phyloP scores from a whole-genome alignment of 2,329 filamentous ascomycete genomes.

The Pestalotiopsis sp. region DNA sequence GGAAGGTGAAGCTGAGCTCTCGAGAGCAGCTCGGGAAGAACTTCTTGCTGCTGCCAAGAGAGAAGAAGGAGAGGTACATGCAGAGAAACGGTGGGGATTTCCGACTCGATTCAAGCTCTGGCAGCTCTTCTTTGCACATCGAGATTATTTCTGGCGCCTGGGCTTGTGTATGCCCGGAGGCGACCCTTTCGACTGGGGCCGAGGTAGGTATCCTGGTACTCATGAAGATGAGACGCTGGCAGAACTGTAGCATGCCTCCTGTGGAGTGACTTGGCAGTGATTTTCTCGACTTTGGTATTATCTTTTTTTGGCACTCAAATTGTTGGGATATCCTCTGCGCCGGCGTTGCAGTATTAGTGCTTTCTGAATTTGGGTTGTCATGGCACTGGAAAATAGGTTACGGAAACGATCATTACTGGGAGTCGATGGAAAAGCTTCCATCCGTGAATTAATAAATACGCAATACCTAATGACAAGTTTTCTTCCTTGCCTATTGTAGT shows the following conservation, averaged over 20 bases:
- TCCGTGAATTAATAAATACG: too few relatives aligned
- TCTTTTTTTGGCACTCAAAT: neutral
- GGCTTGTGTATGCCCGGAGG: slow-evolving; percentile 87
- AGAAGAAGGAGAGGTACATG: slow-evolving; percentile 26
- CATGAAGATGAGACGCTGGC: slow-evolving; percentile 27
- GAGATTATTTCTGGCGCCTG: slow-evolving; percentile 95
- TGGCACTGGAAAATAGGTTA: too few relatives aligned
- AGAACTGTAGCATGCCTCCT: slow-evolving; percentile 35
- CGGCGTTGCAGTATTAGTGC: too few relatives aligned
- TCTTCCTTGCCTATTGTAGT: too few relatives aligned
- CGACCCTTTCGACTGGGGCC: slow-evolving; percentile 69
- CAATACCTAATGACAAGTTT: too few relatives aligned
- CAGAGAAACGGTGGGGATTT: slow-evolving; percentile 58
- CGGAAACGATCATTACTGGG: too few relatives aligned
- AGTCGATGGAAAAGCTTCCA: too few relatives aligned
- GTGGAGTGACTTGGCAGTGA: neutral
- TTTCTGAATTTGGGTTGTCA: too few relatives aligned
- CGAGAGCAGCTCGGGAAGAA: slow-evolving; percentile 23
- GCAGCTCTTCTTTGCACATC: slow-evolving; percentile 90
- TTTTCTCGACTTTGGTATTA: neutral
- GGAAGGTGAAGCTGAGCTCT: slow-evolving; percentile 37
- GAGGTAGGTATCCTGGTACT: slow-evolving; percentile 48
- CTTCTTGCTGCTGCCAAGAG: slow-evolving; percentile 10
- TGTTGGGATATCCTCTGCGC: neutral
- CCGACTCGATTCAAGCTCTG: slow-evolving; percentile 74